Evolutionary conservation across 352 stramenopile species (phyloP).

Genomic region (Pythium brachiatum): DNA sequence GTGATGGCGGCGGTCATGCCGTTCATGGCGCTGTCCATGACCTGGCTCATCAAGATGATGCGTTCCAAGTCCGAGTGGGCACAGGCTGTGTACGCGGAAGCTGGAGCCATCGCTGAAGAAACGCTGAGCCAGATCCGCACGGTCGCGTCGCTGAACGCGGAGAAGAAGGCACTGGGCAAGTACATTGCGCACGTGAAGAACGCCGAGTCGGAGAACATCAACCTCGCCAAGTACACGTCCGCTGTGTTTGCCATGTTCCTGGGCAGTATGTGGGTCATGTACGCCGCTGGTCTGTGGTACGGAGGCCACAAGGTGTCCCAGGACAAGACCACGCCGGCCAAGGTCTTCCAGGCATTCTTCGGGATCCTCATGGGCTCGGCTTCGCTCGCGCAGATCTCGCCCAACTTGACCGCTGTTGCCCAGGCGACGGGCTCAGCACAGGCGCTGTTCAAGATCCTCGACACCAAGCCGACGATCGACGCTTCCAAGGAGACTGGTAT

Average conservation of each 20-base stretch:
- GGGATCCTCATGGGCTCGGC: conserved; percentile 45
- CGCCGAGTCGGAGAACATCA: conserved; percentile 31
- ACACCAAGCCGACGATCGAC: conserved; percentile 48
- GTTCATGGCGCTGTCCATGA: conserved; percentile 15
- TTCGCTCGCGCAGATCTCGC: conserved; percentile 45
- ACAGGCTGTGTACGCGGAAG: background rate
- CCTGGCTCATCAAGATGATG: conserved; percentile 12
- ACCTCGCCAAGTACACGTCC: conserved; percentile 21
- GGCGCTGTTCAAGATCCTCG: conserved; percentile 51
- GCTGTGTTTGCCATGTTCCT: conserved; percentile 28
- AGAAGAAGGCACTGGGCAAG: conserved; percentile 20
- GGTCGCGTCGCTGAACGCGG: conserved; percentile 27
- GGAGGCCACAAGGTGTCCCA: conserved; percentile 38
- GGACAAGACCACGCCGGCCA: conserved; percentile 27
- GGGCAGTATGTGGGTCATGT: conserved; percentile 49
- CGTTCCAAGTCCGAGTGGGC: conserved; percentile 9
- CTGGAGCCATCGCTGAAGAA: conserved; percentile 14
- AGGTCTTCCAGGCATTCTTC: conserved; percentile 55
- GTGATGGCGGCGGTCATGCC: conserved; percentile 12
- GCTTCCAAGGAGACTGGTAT: conserved; percentile 27
- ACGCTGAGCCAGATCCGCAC: conserved; percentile 24
- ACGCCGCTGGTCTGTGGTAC: conserved; percentile 51
- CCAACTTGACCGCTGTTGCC: conserved; percentile 48
- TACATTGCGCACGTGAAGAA: conserved; percentile 20
- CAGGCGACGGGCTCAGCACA: conserved; percentile 42